Evolutionary conservation across 768 basidiomycete species (phyloP), one percentile per base, ranked within the genome.

Genomic region (Suillus discolor): DNA sequence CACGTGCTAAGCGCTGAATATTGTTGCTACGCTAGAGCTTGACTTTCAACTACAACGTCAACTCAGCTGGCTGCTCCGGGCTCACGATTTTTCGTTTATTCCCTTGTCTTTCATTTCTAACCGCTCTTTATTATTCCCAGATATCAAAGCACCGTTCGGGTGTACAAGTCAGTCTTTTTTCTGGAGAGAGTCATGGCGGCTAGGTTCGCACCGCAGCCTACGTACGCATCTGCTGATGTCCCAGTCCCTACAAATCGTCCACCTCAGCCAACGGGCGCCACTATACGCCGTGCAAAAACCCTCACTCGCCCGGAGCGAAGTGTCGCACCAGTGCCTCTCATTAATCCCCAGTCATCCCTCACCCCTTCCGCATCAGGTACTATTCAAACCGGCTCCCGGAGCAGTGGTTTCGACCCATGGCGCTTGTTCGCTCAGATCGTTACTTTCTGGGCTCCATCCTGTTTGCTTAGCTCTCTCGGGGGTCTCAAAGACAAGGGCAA

Each of bases 281-380:
- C 91, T 60, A 81, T 95, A 64, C 89, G 90, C 63, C 86, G 96
- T 62, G 93, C 93, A 74, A 99, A 99, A 83, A 99, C 97, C 7
- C 89, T 99, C 70, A 98, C 94, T 61, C 87, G 94, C 65, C 97
- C 97, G 72, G 97, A 99, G 81, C 89, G 97, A 65, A 85, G 93
- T 74, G 93, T 98, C 59, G 95, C 95, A 5, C 94, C 96, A 42
- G 91, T 92, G 18, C 96, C 97, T 6, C 89, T 99, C 72, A 96
- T 99, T 67, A 94, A 93, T 63, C 94, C 96, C 7, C 86, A 89
- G 12, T 80, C 83, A 1, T 76, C 80, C 45, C 80, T 81, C 65
- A 72, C 78, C 1, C 69, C 79, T 20, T 72, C 76, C 49, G 74
- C 80, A 3, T 76, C 79, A n/a, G 74, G 82, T 36, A 76, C 80